These are phyloP conservation scores for Spergularia marina DNA, from an alignment of 148 eudicot genomes.

Conservation along the genomic window DNA sequence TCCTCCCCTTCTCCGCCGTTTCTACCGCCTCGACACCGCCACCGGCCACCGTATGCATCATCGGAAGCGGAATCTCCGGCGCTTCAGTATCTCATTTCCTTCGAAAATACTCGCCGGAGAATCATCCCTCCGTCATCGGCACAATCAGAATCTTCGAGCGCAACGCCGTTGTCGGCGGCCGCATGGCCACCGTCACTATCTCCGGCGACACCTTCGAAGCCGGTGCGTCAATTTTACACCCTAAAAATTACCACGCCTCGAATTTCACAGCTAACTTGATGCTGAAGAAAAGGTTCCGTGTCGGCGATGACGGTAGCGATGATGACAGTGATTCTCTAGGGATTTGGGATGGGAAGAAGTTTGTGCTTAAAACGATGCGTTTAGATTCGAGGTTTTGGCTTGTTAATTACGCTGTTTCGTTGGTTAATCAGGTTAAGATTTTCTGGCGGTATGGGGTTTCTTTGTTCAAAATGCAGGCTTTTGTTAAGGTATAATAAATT, in stretches of 20 bases:
- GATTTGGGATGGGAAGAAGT: slow-evolving; percentile 70
- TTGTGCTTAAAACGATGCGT: slow-evolving; percentile 54
- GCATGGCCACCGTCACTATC: slow-evolving; percentile 73
- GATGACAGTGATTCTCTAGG: slow-evolving; percentile 50
- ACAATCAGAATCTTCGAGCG: slow-evolving; percentile 60
- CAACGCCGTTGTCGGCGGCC: slow-evolving; percentile 67
- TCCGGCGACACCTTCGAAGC: slow-evolving; percentile 77
- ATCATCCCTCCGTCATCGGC: neutral
- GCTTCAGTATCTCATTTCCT: slow-evolving; percentile 82
- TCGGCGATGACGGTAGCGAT: slow-evolving; percentile 16
- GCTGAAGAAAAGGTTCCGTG: slow-evolving; percentile 25
- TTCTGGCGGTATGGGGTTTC: slow-evolving; percentile 72
- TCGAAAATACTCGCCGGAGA: slow-evolving; percentile 54
- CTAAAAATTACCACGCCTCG: slow-evolving; percentile 62
- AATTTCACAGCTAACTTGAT: slow-evolving; percentile 41
- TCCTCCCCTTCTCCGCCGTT: neutral
- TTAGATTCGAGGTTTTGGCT: slow-evolving; percentile 31
- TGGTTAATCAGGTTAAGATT: slow-evolving; percentile 42
- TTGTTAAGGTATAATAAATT: slow-evolving; percentile 50
- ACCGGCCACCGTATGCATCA: slow-evolving; percentile 48
- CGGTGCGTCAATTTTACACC: slow-evolving; percentile 82
- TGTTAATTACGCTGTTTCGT: slow-evolving; percentile 36
- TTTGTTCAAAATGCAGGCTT: slow-evolving; percentile 59
- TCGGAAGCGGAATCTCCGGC: slow-evolving; percentile 86
- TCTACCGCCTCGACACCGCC: slow-evolving; percentile 23